Conservation (phyloP, 805 yeast species). For the Starmera dryadoides region DNA sequence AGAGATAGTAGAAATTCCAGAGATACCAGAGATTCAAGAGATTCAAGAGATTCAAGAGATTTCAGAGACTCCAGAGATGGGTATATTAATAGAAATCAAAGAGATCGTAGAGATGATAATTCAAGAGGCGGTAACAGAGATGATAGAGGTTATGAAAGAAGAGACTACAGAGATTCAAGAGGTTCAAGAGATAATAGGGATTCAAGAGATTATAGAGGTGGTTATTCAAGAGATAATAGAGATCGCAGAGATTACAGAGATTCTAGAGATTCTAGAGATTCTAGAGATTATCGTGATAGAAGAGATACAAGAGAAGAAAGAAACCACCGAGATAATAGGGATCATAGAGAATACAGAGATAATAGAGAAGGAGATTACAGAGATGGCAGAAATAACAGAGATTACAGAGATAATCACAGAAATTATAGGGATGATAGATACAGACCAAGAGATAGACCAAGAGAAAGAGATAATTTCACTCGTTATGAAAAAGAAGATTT, state of each 20-base stretch:
- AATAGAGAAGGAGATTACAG: conserved; percentile 1
- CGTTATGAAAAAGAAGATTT: conserved; percentile 11
- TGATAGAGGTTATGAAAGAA: conserved; percentile 1
- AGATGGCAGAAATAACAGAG: conserved; percentile 1
- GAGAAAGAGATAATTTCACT: conserved; percentile 7
- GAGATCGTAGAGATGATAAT: neutral
- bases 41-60: neutral
- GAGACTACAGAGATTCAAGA: conserved; percentile 1
- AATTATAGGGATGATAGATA: conserved; percentile 14
- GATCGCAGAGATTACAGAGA: neutral
- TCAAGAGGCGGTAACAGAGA: neutral
- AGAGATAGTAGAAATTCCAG: conserved; percentile 4
- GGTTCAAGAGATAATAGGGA: conserved; percentile 4
- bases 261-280: neutral
- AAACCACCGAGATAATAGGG: conserved; percentile 2
- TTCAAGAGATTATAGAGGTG: conserved; percentile 2
- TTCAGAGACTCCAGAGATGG: neutral
- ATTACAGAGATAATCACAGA: conserved; percentile 2
- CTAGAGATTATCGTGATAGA: conserved; percentile 4
- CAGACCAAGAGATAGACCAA: conserved; percentile 2
- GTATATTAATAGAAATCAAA: neutral
- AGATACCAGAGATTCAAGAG: neutral
- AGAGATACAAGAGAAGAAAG: conserved; percentile 1
- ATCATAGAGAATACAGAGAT: conserved; percentile 4
- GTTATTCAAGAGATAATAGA: conserved; percentile 1